These are phyloP conservation scores for Leccinum griseonigrum DNA, from an alignment of 1,284 basidiomycete species.

Conservation along the genomic window DNA sequence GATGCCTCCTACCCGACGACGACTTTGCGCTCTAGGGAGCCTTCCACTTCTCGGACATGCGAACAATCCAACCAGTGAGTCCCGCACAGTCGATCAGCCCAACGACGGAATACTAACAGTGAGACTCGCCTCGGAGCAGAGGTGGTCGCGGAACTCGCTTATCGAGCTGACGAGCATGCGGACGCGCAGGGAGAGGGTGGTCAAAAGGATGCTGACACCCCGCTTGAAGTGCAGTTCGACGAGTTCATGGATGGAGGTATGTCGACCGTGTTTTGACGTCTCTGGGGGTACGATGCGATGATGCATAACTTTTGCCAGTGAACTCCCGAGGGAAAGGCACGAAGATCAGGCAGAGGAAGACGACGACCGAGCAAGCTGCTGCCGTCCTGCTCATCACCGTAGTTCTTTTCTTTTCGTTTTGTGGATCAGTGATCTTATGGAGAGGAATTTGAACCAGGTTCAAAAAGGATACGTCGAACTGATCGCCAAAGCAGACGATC, in stretches of 20 bases:
- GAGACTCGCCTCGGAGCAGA: constrained; percentile 13
- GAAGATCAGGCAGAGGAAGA: constrained; percentile 20
- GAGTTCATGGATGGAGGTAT: constrained; percentile 30
- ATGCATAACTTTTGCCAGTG: constrained; percentile 11
- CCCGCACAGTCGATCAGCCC: neutral
- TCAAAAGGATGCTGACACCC: constrained; percentile 4
- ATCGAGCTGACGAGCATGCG: constrained; percentile 20
- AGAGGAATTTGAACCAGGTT: constrained; percentile 14
- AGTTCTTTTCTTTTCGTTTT: neutral
- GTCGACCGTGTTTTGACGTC: neutral
- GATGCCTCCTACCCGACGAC: constrained; percentile 29
- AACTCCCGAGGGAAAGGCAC: constrained; percentile 26
- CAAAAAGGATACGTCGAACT: constrained; percentile 30
- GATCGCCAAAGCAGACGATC: constrained; percentile 16
- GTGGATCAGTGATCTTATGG: neutral
- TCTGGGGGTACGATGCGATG: neutral
- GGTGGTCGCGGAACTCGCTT: constrained; percentile 29
- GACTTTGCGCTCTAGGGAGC: constrained; percentile 21
- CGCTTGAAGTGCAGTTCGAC: constrained; percentile 24
- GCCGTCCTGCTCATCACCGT: constrained; percentile 25
- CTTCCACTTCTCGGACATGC: constrained; percentile 22
- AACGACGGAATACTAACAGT: neutral
- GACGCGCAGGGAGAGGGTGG: neutral
- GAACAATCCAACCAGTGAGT: constrained; percentile 30
- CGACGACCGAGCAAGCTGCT: constrained; percentile 25